A percentile compares a stretch with the other conserved stretches of the same genome.
Conservation (phyloP, 192 early-diverging fungal genomes). For the Mortierella antarctica region DNA sequence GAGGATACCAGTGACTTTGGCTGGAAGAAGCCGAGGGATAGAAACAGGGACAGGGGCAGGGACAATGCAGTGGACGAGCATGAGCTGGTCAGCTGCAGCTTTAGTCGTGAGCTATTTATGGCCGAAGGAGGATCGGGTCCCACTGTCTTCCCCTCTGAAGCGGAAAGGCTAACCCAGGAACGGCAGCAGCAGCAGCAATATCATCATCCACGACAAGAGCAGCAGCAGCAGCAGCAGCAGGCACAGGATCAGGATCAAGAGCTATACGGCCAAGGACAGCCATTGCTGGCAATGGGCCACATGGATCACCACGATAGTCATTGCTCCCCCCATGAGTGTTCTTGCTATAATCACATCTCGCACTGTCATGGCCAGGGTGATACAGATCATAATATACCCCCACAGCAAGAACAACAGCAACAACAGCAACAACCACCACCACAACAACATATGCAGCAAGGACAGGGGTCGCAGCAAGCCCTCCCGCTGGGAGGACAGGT, state of each 20-base stretch:
- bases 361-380: too few species aligned
- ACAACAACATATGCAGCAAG: background rate
- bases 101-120: background rate
- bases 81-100: slow-evolving; percentile 30
- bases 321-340: too few species aligned
- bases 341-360: too few species aligned
- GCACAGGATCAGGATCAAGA: background rate
- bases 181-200: background rate
- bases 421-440: background rate
- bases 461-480: background rate
- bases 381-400: too few species aligned
- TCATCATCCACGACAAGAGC: background rate
- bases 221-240: background rate
- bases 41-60: background rate
- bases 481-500: background rate
- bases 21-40: background rate
- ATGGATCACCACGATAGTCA: too few species aligned
- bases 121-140: background rate
- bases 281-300: too few species aligned
- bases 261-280: too few species aligned
- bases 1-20: background rate
- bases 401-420: background rate
- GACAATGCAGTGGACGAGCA: slow-evolving; percentile 9
- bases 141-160: background rate
- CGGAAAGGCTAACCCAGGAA: background rate